These are phyloP conservation scores for Exophiala aquamarina DNA, from an alignment of 2,329 filamentous ascomycete genomes.

Conservation along the genomic window DNA sequence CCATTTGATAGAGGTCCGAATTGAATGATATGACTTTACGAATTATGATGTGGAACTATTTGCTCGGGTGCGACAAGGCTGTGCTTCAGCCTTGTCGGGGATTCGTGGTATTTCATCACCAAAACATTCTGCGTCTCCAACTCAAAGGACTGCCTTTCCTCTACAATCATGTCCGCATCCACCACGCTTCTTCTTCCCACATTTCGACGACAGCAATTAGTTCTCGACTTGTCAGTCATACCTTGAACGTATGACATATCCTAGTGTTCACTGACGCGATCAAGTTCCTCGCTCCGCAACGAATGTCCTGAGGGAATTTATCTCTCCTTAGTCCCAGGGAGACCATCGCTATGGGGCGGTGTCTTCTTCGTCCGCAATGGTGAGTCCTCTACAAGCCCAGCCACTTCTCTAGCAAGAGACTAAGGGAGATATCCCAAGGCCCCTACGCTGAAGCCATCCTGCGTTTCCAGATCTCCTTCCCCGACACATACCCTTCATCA, in stretches of 20 bases:
- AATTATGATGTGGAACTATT: too few species aligned
- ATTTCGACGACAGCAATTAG: constrained; percentile 71
- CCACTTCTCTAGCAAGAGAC: background rate
- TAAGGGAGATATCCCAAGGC: constrained; percentile 52
- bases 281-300: constrained; percentile 75
- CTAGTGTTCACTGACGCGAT: constrained; percentile 1
- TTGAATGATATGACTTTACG: too few species aligned
- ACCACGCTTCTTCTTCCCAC: constrained; percentile 36
- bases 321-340: constrained; percentile 76
- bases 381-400: constrained; percentile 36
- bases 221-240: constrained; percentile 74
- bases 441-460: constrained; percentile 86
- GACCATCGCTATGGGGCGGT: constrained; percentile 83
- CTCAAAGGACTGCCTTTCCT: constrained; percentile 4
- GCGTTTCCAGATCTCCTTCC: constrained; percentile 87
- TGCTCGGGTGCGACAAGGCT: too few species aligned
- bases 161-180: constrained; percentile 5
- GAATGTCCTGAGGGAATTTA: constrained; percentile 84
- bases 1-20: too few species aligned
- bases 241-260: constrained; percentile 7
- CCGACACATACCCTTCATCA: constrained; percentile 71
- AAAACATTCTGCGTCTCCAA: constrained; percentile 7
- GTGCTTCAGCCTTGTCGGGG: too few species aligned
- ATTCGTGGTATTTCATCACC: too few species aligned
- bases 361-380: constrained; percentile 88